phyloP scores from a whole-genome alignment of 2,329 filamentous ascomycete genomes.

The Lasiodiplodia sp. region DNA sequence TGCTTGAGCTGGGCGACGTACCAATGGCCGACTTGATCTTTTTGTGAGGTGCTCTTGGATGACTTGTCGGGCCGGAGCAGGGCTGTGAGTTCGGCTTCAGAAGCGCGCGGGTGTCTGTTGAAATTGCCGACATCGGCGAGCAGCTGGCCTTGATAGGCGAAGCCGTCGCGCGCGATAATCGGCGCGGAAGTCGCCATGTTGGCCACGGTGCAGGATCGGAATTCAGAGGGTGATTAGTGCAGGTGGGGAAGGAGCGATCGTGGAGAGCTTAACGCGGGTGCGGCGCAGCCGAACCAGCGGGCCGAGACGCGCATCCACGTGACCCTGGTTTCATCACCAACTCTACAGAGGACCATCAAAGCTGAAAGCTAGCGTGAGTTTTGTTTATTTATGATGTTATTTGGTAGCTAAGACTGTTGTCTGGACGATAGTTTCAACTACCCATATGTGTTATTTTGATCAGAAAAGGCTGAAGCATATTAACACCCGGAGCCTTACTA shows the following conservation, averaged over 20 bases:
- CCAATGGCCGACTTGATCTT: slow-evolving; percentile 66
- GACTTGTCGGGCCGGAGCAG: slow-evolving; percentile 39
- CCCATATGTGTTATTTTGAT: too few relatives aligned
- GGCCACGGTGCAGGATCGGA: neutral
- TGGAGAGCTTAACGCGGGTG: neutral
- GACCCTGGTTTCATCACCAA: neutral
- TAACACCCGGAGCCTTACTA: too few relatives aligned
- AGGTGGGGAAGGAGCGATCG: neutral
- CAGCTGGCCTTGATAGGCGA: slow-evolving; percentile 41
- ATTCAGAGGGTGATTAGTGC: neutral
- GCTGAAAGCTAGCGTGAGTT: too few relatives aligned
- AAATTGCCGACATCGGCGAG: slow-evolving; percentile 42
- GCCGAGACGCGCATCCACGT: neutral
- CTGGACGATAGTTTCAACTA: too few relatives aligned
- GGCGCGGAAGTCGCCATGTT: slow-evolving; percentile 40
- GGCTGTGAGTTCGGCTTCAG: slow-evolving; percentile 39
- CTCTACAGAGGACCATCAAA: too few relatives aligned
- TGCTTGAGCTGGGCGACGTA: slow-evolving; percentile 69
- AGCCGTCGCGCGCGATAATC: slow-evolving; percentile 39
- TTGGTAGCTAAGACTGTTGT: too few relatives aligned
- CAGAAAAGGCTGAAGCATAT: too few relatives aligned
- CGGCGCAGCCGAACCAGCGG: neutral
- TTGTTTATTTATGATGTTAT: too few relatives aligned
- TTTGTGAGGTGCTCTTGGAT: slow-evolving; percentile 34
- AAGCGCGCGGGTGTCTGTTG: slow-evolving; percentile 43